A percentile compares a stretch with the other conserved stretches of the same genome.
Evolutionary conservation across 306 rosid species (phyloP).

Genomic region (Quercus rubra): DNA sequence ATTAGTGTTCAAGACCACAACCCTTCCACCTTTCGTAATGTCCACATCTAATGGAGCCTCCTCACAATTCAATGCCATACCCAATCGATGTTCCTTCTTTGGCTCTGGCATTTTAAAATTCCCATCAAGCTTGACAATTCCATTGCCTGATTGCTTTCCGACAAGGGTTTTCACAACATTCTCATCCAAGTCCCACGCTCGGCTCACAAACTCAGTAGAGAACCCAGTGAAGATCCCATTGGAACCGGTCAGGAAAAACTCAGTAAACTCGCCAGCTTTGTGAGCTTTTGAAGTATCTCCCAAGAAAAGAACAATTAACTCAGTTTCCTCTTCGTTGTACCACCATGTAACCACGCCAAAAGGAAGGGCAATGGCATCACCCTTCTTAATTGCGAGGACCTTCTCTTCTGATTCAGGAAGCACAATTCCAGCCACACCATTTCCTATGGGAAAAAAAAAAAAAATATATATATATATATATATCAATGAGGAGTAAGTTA

Average conservation of each 20-base stretch:
- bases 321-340: conserved; percentile 43
- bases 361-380: conserved; percentile 50
- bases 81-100: no score
- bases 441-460: no score
- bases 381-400: conserved; percentile 25
- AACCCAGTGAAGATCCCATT: conserved; percentile 48
- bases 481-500: no score
- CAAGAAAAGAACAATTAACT: conserved; percentile 15
- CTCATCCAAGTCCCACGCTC: conserved; percentile 52
- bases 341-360: conserved; percentile 57
- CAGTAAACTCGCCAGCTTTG: conserved; percentile 45
- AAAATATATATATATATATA: no score
- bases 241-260: conserved; percentile 35
- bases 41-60: no score
- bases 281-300: conserved; percentile 50
- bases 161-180: conserved; percentile 46
- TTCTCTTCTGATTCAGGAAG: conserved; percentile 38
- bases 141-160: conserved; percentile 45
- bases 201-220: conserved; percentile 44
- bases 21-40: no score
- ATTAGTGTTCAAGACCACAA: no score
- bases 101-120: conserved; percentile 18
- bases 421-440: conserved; percentile 20
- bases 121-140: conserved; percentile 52
- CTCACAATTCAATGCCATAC: no score